Evolutionary conservation across 331 rosid species (phyloP), one percentile per base, ranked within the genome.

Genomic region (Malus hybrid): DNA sequence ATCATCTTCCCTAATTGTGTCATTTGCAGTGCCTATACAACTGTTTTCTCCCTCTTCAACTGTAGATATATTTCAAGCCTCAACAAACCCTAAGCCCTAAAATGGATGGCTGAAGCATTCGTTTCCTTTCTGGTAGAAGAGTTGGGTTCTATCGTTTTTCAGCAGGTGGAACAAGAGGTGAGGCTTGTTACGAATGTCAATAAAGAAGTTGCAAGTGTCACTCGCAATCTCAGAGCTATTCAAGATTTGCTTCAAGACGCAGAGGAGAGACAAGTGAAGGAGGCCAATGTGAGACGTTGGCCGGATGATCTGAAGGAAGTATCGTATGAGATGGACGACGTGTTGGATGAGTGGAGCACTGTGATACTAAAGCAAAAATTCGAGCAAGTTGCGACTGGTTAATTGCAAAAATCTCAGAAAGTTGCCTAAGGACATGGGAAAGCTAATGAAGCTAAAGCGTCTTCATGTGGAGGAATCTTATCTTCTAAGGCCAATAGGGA

Each of bases 241-340:
- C 56, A 60, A 14, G 77, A 33, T 42, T 19, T 73, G 33, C 77
- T 73, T 6, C 2, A 32, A 6, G 77, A 73, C 9, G 79, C 79
- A 3, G 73, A 62, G 73, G 28, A 22, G 52, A 54, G 56, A 11
- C 67, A 54, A 29, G 7, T 76, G 7, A 29, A 5, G 13, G 59
- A 27, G 18, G 36, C 7, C 6, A 14, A 13, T 6, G 67, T 76
- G 28, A 67, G 59, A 46, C 9, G 2, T 3, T 50, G 79, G 79
- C 34, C 52, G 15, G 4, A 18, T 2, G 5, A 56, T 7, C 28
- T 56, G 10, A 56, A 56, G 2, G 27, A 19, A 6, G 24, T 56
- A 3, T 50, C n/a, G 19, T 50, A 15, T 15, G n/a, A 50, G 56
- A 50, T 50, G 56, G 19, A 50, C n/a, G 7, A 50, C 7, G 19